Percentiles rank a stretch among this genome's conserved stretches.
These are phyloP conservation scores for Penicillium sp. DNA, from an alignment of 2,329 filamentous ascomycete genomes.

Conservation along the genomic window DNA sequence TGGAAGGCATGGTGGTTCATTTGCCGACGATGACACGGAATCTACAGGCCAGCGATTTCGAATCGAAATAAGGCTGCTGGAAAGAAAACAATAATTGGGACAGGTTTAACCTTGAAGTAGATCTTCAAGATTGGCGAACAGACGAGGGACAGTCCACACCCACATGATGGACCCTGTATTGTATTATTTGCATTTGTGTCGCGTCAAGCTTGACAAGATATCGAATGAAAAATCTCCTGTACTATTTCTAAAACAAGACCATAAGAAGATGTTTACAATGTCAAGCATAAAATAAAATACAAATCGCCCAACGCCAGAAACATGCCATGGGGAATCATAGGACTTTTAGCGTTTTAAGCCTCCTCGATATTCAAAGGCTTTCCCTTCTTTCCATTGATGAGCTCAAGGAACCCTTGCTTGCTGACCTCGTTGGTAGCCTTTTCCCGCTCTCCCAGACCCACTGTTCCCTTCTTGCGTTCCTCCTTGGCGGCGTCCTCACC, in stretches of 20 bases:
- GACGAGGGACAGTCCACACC: constrained; percentile 8
- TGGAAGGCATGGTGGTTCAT: constrained; percentile 82
- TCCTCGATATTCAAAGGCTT: constrained; percentile 49
- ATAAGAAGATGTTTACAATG: constrained; percentile 23
- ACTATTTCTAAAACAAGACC: constrained; percentile 21
- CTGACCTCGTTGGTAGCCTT: constrained; percentile 94
- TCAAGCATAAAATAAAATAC: constrained; percentile 16
- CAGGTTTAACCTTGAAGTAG: constrained; percentile 5
- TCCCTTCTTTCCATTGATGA: constrained; percentile 66
- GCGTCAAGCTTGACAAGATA: constrained; percentile 18
- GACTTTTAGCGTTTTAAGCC: constrained; percentile 30
- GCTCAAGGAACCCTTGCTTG: constrained; percentile 91
- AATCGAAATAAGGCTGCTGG: constrained; percentile 40
- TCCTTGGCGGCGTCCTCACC: constrained; percentile 70
- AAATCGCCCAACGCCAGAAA: constrained; percentile 34
- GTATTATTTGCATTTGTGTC: constrained; percentile 31
- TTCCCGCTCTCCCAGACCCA: constrained; percentile 77
- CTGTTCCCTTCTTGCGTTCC: constrained; percentile 67
- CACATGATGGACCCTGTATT: constrained; percentile 27
- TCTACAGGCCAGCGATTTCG: constrained; percentile 91
- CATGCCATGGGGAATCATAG: constrained; percentile 31
- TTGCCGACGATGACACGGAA: constrained; percentile 94
- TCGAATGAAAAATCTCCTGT: constrained; percentile 31
- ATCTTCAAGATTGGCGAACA: constrained; percentile 2
- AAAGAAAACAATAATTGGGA: constrained; percentile 4